Evolutionary conservation across 805 yeast genomes (phyloP), one percentile per base, ranked within the genome.

Genomic region (Yarrowia alimentaria): DNA sequence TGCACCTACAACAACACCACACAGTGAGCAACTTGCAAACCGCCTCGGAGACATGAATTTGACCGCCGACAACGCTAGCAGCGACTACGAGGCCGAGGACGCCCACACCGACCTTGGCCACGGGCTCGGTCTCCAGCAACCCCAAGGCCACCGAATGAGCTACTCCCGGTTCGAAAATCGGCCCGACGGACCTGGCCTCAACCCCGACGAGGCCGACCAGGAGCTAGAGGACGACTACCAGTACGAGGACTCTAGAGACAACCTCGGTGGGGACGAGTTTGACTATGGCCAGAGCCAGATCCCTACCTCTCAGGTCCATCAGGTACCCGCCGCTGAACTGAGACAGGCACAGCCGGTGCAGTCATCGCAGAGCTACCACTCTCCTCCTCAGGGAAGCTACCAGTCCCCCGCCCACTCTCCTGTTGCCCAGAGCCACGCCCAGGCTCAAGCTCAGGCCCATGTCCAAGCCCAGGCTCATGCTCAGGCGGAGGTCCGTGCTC

Each of bases 121-220:
- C 9, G 43, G 43, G 8, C 17, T 37, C n/a, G n/a, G n/a, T n/a
- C n/a, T n/a, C n/a, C n/a, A n/a, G 14, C 42, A 35, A 20, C 42
- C 22, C 22, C 30, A 37, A 29, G 30, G 30, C 30, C 28, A 30
- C 17, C 43, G 43, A 12, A 24, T 22, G 43, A 37, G 43, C 43
- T 24, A 29, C 12, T 29, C 43, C 8, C n/a, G n/a, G n/a, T 37
- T 37, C 22, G 14, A 24, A 16, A 37, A 37, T 30, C 43, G 43
- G 4, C 30, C 43, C 43, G 43, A 37, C 22, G 43, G 25, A 14
- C 43, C 43, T n/a, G n/a, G n/a, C n/a, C n/a, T n/a, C 16, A 37
- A 35, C 42, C 42, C 43, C 21, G 43, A 37, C 30, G 43, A 37
- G 43, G 30, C 43, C 30, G 43, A 37, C 43, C 43, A 37, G 43